These are phyloP conservation scores for Didymella lethalis DNA, from an alignment of 2,329 filamentous ascomycete genomes.

Conservation along the genomic window DNA sequence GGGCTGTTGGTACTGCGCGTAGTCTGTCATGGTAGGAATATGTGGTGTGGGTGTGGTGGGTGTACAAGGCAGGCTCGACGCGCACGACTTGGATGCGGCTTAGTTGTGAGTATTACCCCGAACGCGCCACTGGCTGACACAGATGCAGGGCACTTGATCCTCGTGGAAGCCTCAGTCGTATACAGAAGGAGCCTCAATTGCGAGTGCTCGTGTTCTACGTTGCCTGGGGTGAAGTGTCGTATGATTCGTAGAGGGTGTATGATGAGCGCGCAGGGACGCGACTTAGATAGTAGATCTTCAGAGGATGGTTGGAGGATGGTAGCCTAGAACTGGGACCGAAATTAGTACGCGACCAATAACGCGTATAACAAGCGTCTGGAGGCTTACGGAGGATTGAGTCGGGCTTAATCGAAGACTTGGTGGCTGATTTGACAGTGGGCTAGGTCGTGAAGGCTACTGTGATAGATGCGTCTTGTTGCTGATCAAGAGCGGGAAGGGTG, in stretches of 20 bases:
- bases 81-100: constrained; percentile 38
- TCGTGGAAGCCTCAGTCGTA: constrained; percentile 31
- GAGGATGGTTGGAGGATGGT: constrained; percentile 42
- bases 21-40: constrained; percentile 54
- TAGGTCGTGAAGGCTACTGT: constrained; percentile 34
- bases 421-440: constrained; percentile 29
- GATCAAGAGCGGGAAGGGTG: constrained; percentile 39
- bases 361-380: constrained; percentile 27
- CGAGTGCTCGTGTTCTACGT: constrained; percentile 25
- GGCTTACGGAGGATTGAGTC: constrained; percentile 34
- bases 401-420: constrained; percentile 27
- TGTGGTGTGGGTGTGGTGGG: constrained; percentile 26
- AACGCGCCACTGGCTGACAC: constrained; percentile 46
- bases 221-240: constrained; percentile 37
- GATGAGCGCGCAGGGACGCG: constrained; percentile 38
- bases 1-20: constrained; percentile 58
- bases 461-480: constrained; percentile 43
- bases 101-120: constrained; percentile 41
- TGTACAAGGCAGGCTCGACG: constrained; percentile 34
- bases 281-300: constrained; percentile 33
- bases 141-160: constrained; percentile 30
- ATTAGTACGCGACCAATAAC: constrained; percentile 45
- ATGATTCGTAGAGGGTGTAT: constrained; percentile 34
- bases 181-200: constrained; percentile 27
- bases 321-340: constrained; percentile 44